Conservation (phyloP, 179 eudicot species). For the Drosera spatulata region DNA sequence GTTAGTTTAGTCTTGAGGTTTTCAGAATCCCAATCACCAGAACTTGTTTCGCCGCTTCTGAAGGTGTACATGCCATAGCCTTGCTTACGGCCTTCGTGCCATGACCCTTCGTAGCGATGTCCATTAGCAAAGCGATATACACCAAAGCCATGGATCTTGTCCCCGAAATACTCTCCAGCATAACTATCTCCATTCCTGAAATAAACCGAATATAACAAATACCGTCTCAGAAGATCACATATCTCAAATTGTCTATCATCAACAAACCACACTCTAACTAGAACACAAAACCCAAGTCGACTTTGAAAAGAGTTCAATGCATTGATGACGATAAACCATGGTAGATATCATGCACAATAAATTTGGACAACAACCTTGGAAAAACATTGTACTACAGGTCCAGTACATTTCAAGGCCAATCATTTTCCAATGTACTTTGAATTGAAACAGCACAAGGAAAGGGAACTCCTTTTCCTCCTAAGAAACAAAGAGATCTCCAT, state of each 20-base stretch:
- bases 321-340: too few relatives aligned
- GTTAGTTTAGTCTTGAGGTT: slow-evolving; percentile 42
- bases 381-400: background rate
- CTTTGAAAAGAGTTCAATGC: too few relatives aligned
- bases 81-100: slow-evolving; percentile 90
- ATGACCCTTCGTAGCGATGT: slow-evolving; percentile 80
- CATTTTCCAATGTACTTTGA: too few relatives aligned
- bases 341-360: too few relatives aligned
- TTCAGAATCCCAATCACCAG: slow-evolving; percentile 81
- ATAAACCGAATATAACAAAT: background rate
- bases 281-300: too few relatives aligned
- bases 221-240: too few relatives aligned
- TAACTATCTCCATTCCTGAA: slow-evolving; percentile 75
- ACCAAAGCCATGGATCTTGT: slow-evolving; percentile 78
- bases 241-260: too few relatives aligned
- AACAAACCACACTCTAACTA: too few relatives aligned
- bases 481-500: too few relatives aligned
- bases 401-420: background rate
- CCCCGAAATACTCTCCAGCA: slow-evolving; percentile 90
- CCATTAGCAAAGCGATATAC: slow-evolving; percentile 82
- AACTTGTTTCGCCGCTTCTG: slow-evolving; percentile 53
- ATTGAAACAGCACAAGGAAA: background rate
- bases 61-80: slow-evolving; percentile 82
- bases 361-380: too few relatives aligned
- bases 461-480: background rate